phyloP scores from a whole-genome alignment of 208 protist species.

The Novymonas esmeraldas region DNA sequence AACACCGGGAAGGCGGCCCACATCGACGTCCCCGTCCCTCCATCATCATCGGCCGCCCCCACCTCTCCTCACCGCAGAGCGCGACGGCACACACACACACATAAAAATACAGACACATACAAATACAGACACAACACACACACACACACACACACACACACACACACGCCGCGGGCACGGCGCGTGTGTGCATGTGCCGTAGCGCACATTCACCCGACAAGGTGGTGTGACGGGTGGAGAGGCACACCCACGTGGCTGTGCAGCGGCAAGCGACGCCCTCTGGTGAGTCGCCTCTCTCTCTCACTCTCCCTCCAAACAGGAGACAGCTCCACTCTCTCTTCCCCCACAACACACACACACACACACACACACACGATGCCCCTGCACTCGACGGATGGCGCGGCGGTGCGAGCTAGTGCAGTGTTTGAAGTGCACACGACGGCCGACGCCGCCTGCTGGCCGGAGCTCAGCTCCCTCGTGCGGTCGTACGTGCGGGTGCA shows the following conservation, averaged over 20 bases:
- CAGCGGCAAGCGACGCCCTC: too few species aligned
- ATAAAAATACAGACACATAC: not conserved
- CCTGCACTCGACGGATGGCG: not conserved
- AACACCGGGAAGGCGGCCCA: too few species aligned
- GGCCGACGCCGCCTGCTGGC: slow-evolving; percentile 30
- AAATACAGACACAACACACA: not conserved
- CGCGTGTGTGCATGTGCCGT: not conserved
- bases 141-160: not conserved
- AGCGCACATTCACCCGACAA: too few species aligned
- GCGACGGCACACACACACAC: not conserved
- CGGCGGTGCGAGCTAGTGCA: slow-evolving; percentile 6
- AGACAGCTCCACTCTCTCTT: too few species aligned
- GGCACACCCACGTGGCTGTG: too few species aligned
- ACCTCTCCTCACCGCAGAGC: too few species aligned
- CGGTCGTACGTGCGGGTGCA: slow-evolving; percentile 36
- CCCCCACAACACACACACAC: too few species aligned
- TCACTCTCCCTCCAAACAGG: not conserved
- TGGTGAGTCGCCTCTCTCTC: not conserved
- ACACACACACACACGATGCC: too few species aligned
- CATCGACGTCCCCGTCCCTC: too few species aligned
- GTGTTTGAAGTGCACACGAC: slow-evolving; percentile 60
- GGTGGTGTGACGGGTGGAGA: too few species aligned
- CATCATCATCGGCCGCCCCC: too few species aligned
- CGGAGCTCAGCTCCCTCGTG: slow-evolving; percentile 31
- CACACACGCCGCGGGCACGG: not conserved